phyloP scores from a whole-genome alignment of 495 filamentous ascomycete species.

The Diplogelasinospora grovesii region DNA sequence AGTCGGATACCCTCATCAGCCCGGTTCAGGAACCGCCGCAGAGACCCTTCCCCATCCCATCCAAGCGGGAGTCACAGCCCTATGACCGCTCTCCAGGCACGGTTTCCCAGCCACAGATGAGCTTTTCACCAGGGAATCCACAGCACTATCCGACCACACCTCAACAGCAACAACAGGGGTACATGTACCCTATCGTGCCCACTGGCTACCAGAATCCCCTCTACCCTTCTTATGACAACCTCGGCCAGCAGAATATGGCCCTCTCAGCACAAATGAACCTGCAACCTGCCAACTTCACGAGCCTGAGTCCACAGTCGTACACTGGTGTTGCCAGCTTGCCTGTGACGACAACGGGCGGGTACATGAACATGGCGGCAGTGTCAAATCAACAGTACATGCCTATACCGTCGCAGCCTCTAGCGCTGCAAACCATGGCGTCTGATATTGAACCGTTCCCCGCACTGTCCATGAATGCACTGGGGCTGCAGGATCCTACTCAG shows the following conservation, averaged over 20 bases:
- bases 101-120: constrained; percentile 5
- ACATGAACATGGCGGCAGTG: no score
- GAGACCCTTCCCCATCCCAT: constrained; percentile 30
- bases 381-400: not conserved
- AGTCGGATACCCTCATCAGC: constrained; percentile 56
- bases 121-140: not conserved
- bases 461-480: constrained; percentile 27
- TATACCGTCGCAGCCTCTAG: constrained; percentile 2
- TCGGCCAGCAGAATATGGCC: constrained; percentile 4
- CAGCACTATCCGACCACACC: not conserved
- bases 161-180: constrained; percentile 1
- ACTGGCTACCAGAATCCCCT: constrained; percentile 4
- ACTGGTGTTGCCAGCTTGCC: constrained; percentile 12
- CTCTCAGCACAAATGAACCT: not conserved
- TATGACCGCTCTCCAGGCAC: constrained; percentile 9
- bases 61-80: constrained; percentile 26
- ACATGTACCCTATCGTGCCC: constrained; percentile 11
- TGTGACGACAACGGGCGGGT: constrained; percentile 12
- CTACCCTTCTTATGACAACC: constrained; percentile 8
- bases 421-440: constrained; percentile 15
- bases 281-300: constrained; percentile 5
- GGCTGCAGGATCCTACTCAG: constrained; percentile 28
- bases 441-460: constrained; percentile 32
- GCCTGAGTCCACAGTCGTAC: constrained; percentile 16
- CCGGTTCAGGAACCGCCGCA: constrained; percentile 51